phyloP scores from a whole-genome alignment of 345 rosid species.

The Lumnitzera littorea region DNA sequence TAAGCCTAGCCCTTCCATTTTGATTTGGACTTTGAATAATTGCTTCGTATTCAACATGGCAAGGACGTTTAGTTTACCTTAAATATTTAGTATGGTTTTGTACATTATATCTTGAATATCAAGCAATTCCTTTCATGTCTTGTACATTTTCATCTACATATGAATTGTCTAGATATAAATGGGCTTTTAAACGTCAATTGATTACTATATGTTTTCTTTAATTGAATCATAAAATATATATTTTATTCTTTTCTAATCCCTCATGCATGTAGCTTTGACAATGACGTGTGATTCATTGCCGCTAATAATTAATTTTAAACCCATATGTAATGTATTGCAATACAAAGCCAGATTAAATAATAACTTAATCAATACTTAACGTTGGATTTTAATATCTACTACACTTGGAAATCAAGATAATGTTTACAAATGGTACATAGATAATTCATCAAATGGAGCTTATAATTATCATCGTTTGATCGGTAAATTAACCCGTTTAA shows the following conservation, averaged over 20 bases:
- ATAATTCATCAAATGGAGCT: no score
- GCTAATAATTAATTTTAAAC: neutral
- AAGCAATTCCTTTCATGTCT: constrained; percentile 26
- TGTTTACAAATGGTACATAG: no score
- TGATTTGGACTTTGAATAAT: constrained; percentile 62
- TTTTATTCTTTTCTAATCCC: neutral
- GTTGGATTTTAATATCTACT: no score
- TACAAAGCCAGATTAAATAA: neutral
- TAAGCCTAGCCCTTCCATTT: constrained; percentile 31
- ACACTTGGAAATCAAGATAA: no score
- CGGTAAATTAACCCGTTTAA: no score
- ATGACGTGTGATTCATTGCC: no score
- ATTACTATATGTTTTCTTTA: neutral
- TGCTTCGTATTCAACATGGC: constrained; percentile 48
- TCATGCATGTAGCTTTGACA: neutral
- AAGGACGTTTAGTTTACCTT: neutral
- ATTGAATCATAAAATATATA: neutral
- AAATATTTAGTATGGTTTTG: neutral
- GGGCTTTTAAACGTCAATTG: constrained; percentile 35
- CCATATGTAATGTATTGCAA: neutral
- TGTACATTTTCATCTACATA: constrained; percentile 23
- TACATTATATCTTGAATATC: constrained; percentile 21
- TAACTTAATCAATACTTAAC: neutral
- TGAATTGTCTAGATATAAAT: constrained; percentile 30
- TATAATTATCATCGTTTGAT: no score